phyloP scores from a whole-genome alignment of 257 asterid species.

The Solanum sparsipilum region DNA sequence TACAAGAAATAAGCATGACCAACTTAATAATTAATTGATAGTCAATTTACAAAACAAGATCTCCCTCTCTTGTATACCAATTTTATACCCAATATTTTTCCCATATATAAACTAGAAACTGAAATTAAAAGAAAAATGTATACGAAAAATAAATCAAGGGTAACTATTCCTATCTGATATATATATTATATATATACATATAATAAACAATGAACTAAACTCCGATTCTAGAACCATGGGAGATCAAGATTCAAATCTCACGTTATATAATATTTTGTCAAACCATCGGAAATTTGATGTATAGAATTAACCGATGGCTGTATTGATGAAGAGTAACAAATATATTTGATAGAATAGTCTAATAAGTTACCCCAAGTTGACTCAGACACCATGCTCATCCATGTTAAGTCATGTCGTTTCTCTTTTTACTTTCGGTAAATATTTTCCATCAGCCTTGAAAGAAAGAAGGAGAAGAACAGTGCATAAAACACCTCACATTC shows the following conservation, averaged over 20 bases:
- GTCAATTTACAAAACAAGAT: slow-evolving; percentile 1
- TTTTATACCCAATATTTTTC: slow-evolving; percentile 10
- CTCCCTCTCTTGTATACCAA: slow-evolving; percentile 41
- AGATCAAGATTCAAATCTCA: slow-evolving; percentile 59
- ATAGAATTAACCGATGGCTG: slow-evolving; percentile 28
- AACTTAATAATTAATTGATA: not conserved
- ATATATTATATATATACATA: not conserved
- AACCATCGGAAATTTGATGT: slow-evolving; percentile 14
- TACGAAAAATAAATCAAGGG: not conserved
- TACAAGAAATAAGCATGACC: not conserved
- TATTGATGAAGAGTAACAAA: slow-evolving; percentile 18
- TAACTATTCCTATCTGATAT: not conserved
- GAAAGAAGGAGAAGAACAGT: not conserved
- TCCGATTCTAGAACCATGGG: not conserved
- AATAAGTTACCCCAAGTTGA: slow-evolving; percentile 18
- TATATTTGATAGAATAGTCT: not conserved
- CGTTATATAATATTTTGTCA: slow-evolving; percentile 8
- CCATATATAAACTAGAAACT: not conserved
- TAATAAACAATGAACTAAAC: not conserved
- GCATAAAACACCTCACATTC: not conserved
- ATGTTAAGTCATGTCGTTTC: not conserved
- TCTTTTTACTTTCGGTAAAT: not conserved
- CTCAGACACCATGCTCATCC: slow-evolving; percentile 29
- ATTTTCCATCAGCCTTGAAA: not conserved
- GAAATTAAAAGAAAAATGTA: not conserved